Percentiles rank a stretch among this genome's conserved stretches.
Evolutionary conservation across 2,329 filamentous ascomycete species (phyloP).

Genomic region (Gyromitra esculenta): DNA sequence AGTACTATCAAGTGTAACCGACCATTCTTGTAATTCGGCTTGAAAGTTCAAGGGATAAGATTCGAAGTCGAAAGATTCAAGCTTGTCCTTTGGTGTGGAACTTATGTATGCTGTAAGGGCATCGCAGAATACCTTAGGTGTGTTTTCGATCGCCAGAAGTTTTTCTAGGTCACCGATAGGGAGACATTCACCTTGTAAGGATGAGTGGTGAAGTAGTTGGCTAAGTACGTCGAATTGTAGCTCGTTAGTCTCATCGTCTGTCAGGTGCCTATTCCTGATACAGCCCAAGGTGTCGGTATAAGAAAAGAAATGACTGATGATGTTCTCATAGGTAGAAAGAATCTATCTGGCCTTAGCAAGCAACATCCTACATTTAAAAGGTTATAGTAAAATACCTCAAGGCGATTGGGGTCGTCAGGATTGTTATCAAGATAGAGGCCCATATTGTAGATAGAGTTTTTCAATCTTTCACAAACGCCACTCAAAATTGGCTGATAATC

Average conservation of each 20-base stretch:
- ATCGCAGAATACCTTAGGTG: constrained; percentile 31
- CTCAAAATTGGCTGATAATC: constrained; percentile 39
- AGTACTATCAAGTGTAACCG: constrained; percentile 45
- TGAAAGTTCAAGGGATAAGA: constrained; percentile 35
- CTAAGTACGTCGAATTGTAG: constrained; percentile 47
- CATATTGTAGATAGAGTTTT: constrained; percentile 33
- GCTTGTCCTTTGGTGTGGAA: constrained; percentile 21
- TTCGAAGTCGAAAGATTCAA: constrained; percentile 24
- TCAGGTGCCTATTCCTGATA: constrained; percentile 6
- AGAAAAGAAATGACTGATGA: constrained; percentile 33
- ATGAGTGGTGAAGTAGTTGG: constrained; percentile 31
- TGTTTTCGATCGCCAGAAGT: constrained; percentile 19
- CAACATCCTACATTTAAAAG: not conserved
- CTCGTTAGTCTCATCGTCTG: constrained; percentile 19
- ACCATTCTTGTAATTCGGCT: constrained; percentile 44
- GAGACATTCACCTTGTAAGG: constrained; percentile 25
- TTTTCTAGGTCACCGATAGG: constrained; percentile 27
- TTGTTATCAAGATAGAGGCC: constrained; percentile 24
- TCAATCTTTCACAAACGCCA: constrained; percentile 16
- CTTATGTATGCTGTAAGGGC: constrained; percentile 40
- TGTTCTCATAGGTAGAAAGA: constrained; percentile 36
- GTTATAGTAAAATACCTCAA: constrained; percentile 35
- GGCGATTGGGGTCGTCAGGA: constrained; percentile 21
- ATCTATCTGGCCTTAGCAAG: constrained; percentile 35
- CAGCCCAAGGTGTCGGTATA: constrained; percentile 29